Base-by-base conservation (phyloP, 164 flowering plant species). In the Tetrastigma voinierianum region DNA sequence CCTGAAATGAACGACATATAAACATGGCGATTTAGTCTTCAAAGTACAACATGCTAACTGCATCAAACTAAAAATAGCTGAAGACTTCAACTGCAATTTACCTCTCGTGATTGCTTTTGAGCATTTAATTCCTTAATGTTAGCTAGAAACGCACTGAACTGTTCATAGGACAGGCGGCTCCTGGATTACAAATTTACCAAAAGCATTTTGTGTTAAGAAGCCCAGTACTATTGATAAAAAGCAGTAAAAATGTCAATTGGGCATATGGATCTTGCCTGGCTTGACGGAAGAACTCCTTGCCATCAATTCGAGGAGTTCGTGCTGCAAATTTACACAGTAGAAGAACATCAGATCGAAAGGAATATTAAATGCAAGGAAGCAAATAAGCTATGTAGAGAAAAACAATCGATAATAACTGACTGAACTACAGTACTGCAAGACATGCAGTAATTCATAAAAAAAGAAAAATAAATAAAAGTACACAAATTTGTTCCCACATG, bases 271-370 rank as follows among this genome's bases (percentile, higher is more conserved):
- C 72, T 64, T 18, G 90, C 99, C 98, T 86, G 47, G 97, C 97
- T 72, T 86, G 98, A 64, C 98, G 92, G 74, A 95, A 95, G 74
- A 95, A 92, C 76, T 92, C 99, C 73, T 95, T 95, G 59, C 99
- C 99, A 84, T 95, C 98, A 70, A 90, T 78, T 57, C 91, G 82
- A 53, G 94, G 85, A 71, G 88, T 72, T 18, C 91, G 91, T 1
- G 67, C 98, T 95, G 17, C 12, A 61, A 46, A 70, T 18, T 20
- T 17, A 44, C 10, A 59, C 44, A 64, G 66, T 2, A 68, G 19
- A 57, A 56, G 17, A 57, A 61, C 3, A 10, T 55, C 53, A 65
- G 51, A 18, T 54, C 15, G 10, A 24, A 23, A 51, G 25, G 16
- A 40, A 55, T 18, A 9, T 11, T 59, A 20, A 45, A 24, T 47